Percentiles rank a stretch among this genome's conserved stretches.
Evolutionary conservation across 768 basidiomycete genomes (phyloP).

Genomic region (Suillus subaureus): DNA sequence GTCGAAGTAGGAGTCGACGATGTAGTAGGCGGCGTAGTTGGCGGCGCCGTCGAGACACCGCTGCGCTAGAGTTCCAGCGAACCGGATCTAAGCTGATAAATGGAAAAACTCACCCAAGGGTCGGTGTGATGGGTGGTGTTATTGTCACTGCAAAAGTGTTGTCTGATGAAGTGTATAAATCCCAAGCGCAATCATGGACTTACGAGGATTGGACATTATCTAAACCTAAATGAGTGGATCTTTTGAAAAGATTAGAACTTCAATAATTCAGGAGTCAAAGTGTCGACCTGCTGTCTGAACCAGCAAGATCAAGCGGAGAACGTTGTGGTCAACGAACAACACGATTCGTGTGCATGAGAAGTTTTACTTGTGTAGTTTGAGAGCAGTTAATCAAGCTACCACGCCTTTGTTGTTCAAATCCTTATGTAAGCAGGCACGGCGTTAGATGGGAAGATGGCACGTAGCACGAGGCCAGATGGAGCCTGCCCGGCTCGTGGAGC

Average conservation of each 20-base stretch:
- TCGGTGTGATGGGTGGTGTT: accelerated
- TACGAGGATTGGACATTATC: constrained; percentile 13
- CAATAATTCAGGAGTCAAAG: constrained; percentile 6
- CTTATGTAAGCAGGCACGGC: constrained; percentile 24
- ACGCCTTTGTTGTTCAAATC: constrained; percentile 6
- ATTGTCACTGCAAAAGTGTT: not conserved
- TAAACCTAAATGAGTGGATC: constrained; percentile 1
- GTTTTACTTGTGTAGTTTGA: constrained; percentile 13
- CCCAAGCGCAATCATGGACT: constrained; percentile 4
- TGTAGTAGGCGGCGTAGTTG: not conserved
- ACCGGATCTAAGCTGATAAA: not conserved
- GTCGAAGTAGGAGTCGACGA: not conserved
- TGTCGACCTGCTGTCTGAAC: not conserved
- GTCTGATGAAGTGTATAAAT: not conserved
- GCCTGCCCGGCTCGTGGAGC: not conserved
- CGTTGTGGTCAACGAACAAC: constrained; percentile 16
- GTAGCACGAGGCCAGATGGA: constrained; percentile 6
- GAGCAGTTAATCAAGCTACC: not conserved
- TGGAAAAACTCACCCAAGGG: constrained; percentile 14
- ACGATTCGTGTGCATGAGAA: constrained; percentile 19
- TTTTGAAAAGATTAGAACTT: constrained; percentile 5
- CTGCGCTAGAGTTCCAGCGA: not conserved
- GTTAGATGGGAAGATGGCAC: constrained; percentile 4
- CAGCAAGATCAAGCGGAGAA: constrained; percentile 7
- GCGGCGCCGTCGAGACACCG: not conserved